Percentiles rank a stretch among this genome's conserved stretches.
phyloP scores from a whole-genome alignment of 495 filamentous ascomycete genomes.

The Xylaria flabelliformis region DNA sequence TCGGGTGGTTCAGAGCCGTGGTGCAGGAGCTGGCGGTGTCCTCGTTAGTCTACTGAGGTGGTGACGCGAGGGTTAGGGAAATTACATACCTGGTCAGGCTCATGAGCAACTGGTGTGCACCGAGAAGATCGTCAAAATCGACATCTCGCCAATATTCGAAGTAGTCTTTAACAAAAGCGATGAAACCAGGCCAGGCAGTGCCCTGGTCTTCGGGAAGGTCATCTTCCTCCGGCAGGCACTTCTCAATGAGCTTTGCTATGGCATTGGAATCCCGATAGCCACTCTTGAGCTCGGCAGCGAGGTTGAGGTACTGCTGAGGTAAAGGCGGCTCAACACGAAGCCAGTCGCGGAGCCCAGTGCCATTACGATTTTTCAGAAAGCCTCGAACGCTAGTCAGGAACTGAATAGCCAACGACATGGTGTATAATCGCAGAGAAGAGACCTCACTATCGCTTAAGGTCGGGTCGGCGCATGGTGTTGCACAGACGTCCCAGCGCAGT shows the following conservation, averaged over 20 bases:
- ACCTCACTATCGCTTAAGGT: constrained; percentile 1
- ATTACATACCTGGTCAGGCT: constrained; percentile 67
- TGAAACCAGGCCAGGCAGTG: constrained; percentile 75
- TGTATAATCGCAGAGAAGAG: constrained; percentile 4
- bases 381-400: constrained; percentile 51
- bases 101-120: constrained; percentile 76
- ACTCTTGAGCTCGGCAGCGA: constrained; percentile 68
- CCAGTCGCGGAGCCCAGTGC: constrained; percentile 51
- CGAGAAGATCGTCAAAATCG: constrained; percentile 73
- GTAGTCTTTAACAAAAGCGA: constrained; percentile 78
- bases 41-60: constrained; percentile 21
- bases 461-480: constrained; percentile 15
- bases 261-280: constrained; percentile 58
- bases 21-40: constrained; percentile 68
- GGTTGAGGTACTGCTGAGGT: constrained; percentile 67
- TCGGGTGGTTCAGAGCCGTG: constrained; percentile 77
- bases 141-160: constrained; percentile 80
- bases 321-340: constrained; percentile 52
- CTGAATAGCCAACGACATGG: constrained; percentile 47
- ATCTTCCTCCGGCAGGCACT: constrained; percentile 58
- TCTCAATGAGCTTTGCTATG: constrained; percentile 67
- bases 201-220: constrained; percentile 54
- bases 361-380: constrained; percentile 48
- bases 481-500: not conserved
- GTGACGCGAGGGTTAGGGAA: not conserved